Percentiles rank a stretch among this genome's conserved stretches.
Conservation (phyloP, 306 rosid species). For the Carpinus viminea region DNA sequence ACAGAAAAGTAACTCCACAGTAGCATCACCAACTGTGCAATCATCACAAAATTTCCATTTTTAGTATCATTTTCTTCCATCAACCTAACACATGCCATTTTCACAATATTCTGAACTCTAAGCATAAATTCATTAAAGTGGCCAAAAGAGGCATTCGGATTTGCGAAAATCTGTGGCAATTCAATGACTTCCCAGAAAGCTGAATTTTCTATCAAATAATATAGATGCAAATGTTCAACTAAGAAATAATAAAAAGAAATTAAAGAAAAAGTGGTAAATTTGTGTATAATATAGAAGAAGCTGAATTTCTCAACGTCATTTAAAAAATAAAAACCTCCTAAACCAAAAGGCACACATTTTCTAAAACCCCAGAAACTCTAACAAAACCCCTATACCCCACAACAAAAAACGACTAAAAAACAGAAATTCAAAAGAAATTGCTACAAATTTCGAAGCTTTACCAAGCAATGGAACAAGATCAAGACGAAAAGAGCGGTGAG, state of each 20-base stretch:
- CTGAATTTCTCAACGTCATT: neutral
- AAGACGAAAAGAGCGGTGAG: slow-evolving; percentile 62
- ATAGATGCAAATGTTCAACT: neutral
- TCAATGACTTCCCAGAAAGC: neutral
- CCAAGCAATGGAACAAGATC: slow-evolving; percentile 90
- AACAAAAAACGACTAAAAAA: neutral
- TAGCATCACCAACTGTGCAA: slow-evolving; percentile 86
- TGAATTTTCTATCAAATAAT: neutral
- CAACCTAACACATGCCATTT: slow-evolving; percentile 3
- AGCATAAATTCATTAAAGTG: neutral
- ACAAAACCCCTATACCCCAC: slow-evolving; percentile 1
- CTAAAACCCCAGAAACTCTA: slow-evolving; percentile 8
- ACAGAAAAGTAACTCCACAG: slow-evolving; percentile 97
- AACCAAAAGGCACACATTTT: neutral
- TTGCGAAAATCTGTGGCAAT: neutral
- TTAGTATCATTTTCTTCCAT: slow-evolving; percentile 16
- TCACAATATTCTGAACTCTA: neutral
- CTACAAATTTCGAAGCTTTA: slow-evolving; percentile 37
- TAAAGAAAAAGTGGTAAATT: neutral
- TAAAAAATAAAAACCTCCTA: neutral
- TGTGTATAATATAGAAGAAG: neutral
- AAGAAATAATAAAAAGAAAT: neutral
- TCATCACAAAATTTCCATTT: slow-evolving; percentile 25
- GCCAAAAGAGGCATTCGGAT: neutral
- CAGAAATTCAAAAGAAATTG: neutral